A percentile compares a stretch with the other conserved stretches of the same genome.
These are phyloP conservation scores for Tulasnella sp. DNA, from an alignment of 768 basidiomycete species.

Conservation along the genomic window DNA sequence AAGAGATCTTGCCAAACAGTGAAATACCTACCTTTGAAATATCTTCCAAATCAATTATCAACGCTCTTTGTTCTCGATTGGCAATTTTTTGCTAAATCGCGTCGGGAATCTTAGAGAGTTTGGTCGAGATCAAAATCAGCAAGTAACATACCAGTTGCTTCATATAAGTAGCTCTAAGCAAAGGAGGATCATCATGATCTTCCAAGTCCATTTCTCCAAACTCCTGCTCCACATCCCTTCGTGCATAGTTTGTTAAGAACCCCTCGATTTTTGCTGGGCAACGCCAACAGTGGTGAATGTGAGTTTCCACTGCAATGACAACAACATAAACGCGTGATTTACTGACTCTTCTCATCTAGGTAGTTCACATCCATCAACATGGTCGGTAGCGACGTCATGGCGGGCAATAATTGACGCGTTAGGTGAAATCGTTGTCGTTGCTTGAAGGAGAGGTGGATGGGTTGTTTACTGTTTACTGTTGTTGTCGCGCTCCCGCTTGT, in stretches of 20 bases:
- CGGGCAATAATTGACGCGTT: too few species aligned
- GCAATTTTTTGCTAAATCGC: slow-evolving; percentile 68
- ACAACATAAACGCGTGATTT: background rate
- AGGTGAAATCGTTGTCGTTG: too few species aligned
- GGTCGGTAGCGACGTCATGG: slow-evolving; percentile 20
- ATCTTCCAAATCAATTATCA: slow-evolving; percentile 83
- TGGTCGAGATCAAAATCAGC: slow-evolving; percentile 18
- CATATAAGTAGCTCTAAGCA: slow-evolving; percentile 53
- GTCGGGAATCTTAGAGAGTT: slow-evolving; percentile 13
- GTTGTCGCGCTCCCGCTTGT: too few species aligned
- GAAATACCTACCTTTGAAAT: slow-evolving; percentile 45
- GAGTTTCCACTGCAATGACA: background rate
- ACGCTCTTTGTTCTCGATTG: slow-evolving; percentile 83
- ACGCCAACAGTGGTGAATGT: background rate
- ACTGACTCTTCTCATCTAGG: slow-evolving; percentile 54
- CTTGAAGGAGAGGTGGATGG: too few species aligned
- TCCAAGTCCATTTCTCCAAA: slow-evolving; percentile 60
- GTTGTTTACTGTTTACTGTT: too few species aligned
- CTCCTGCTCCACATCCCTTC: slow-evolving; percentile 47
- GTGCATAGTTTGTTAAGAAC: slow-evolving; percentile 59
- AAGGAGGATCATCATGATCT: slow-evolving; percentile 33
- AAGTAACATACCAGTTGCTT: slow-evolving; percentile 52
- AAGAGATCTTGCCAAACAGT: background rate
- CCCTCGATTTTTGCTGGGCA: slow-evolving; percentile 48
- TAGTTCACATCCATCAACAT: slow-evolving; percentile 44